Evolutionary conservation across 2,329 filamentous ascomycete species (phyloP).

Genomic region (Penicillium sp.): DNA sequence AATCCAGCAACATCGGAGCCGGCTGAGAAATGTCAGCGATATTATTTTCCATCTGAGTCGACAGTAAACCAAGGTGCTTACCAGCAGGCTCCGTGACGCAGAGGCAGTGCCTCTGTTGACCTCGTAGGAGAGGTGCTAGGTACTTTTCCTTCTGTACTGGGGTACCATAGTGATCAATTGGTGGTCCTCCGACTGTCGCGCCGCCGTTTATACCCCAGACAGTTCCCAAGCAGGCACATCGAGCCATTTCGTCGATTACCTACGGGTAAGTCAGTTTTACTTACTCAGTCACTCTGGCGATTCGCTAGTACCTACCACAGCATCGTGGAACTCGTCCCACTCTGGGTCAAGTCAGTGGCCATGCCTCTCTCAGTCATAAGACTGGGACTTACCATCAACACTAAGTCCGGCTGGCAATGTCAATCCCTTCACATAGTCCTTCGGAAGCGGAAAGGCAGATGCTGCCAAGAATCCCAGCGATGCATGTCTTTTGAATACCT

Average conservation of each 20-base stretch:
- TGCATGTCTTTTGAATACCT: conserved; percentile 14
- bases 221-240: conserved; percentile 4
- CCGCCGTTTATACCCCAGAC: conserved; percentile 16
- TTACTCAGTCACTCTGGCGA: neutral
- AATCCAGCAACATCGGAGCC: conserved; percentile 75
- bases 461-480: conserved; percentile 13
- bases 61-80: neutral
- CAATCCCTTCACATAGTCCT: conserved; percentile 5
- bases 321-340: neutral
- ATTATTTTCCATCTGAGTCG: neutral
- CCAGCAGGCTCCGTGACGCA: neutral
- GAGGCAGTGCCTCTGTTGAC: neutral
- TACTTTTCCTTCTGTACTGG: conserved; percentile 15
- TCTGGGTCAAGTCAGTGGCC: neutral
- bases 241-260: conserved; percentile 16
- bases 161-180: conserved; percentile 15
- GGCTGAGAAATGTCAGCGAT: neutral
- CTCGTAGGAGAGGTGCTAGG: conserved; percentile 11
- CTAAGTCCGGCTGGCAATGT: neutral
- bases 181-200: conserved; percentile 15
- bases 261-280: neutral
- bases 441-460: conserved; percentile 12
- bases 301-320: neutral
- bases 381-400: neutral
- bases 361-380: neutral